These are phyloP conservation scores for Incumbomyces lentus DNA, from an alignment of 2,329 filamentous ascomycete genomes.

Conservation along the genomic window DNA sequence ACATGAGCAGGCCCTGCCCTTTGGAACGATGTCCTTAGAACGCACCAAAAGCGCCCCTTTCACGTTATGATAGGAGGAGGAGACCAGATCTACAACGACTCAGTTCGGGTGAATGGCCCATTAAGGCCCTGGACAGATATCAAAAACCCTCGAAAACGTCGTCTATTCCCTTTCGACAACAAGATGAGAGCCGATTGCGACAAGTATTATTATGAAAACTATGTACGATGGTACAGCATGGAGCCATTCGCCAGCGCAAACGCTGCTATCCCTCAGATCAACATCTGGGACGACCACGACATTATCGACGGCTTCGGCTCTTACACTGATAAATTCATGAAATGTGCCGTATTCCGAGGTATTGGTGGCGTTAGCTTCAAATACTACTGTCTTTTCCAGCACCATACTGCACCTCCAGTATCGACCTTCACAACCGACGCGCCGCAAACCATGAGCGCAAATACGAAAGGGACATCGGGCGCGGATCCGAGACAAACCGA, in stretches of 20 bases:
- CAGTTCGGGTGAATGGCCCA: conserved; percentile 74
- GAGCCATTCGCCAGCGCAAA: conserved; percentile 51
- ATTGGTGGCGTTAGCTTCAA: conserved; percentile 51
- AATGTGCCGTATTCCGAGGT: conserved; percentile 53
- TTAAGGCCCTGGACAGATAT: conserved; percentile 57
- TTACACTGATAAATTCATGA: conserved; percentile 59
- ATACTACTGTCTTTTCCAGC: conserved; percentile 57
- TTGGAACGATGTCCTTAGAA: conserved; percentile 55
- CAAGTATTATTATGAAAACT: conserved; percentile 53
- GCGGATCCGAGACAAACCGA: conserved; percentile 61
- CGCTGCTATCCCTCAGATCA: conserved; percentile 52
- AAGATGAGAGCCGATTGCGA: conserved; percentile 49
- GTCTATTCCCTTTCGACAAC: conserved; percentile 55
- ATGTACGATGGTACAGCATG: conserved; percentile 59
- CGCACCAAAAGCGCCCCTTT: conserved; percentile 50
- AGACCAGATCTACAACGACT: conserved; percentile 71
- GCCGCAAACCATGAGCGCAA: conserved; percentile 41
- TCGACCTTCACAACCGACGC: conserved; percentile 77
- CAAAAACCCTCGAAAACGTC: conserved; percentile 49
- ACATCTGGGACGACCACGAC: conserved; percentile 57
- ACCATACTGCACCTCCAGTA: conserved; percentile 71
- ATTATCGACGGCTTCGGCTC: conserved; percentile 59
- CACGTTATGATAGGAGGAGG: conserved; percentile 76
- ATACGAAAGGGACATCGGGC: conserved; percentile 40
- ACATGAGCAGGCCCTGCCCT: conserved; percentile 40